Base-by-base conservation (phyloP, 2,329 filamentous ascomycete species). In the Rasamsonia emersonii region DNA sequence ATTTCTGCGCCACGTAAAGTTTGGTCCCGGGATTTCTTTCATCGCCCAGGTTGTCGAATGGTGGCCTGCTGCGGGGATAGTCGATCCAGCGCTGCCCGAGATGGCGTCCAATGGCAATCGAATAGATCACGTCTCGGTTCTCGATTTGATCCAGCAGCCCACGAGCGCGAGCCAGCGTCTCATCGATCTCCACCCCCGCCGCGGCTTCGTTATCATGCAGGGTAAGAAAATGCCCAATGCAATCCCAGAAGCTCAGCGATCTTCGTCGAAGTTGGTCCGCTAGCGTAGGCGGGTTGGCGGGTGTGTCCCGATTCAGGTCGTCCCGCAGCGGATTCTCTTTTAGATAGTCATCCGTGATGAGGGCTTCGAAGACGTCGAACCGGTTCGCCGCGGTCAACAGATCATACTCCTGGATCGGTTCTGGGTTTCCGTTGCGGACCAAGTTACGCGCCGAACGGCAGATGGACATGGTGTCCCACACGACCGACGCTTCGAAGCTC, bases 121-220 rank as follows among this genome's bases (percentile, higher is more conserved):
- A 91, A 59, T 94, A 94, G 35, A 95, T 74, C 11, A 94, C 80
- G 53, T 95, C 86, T 32, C 88, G 77, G 49, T 89, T 91, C 61
- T 95, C 88, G 15, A 80, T 74, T 28, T 81, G 81, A 44, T 86
- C 82, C 9, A 94, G 69, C 14, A 89, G 68, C 35, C 71, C 71
- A 18, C 85, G 77, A 56, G 86, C 74, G 31, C 70, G 70, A 4
- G 58, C 59, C 18, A 94, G 64, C 2, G 75, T 72, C 16, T 77
- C 71, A 32, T 86, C 79, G 20, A 85, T 73, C 33, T 71, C 67
- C 45, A 70, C 75, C 36, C 61, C 63, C 36, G 49, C 56, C 37
- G 59, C 58, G 4, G 71, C 62, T 28, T 71, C 64, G 21, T 77
- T 70, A 37, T 82, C 75, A 40, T 77, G 73, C 13, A 77, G 63